These are phyloP conservation scores for Pichia sp. DNA, from an alignment of 1,139 yeast genomes.

Conservation along the genomic window DNA sequence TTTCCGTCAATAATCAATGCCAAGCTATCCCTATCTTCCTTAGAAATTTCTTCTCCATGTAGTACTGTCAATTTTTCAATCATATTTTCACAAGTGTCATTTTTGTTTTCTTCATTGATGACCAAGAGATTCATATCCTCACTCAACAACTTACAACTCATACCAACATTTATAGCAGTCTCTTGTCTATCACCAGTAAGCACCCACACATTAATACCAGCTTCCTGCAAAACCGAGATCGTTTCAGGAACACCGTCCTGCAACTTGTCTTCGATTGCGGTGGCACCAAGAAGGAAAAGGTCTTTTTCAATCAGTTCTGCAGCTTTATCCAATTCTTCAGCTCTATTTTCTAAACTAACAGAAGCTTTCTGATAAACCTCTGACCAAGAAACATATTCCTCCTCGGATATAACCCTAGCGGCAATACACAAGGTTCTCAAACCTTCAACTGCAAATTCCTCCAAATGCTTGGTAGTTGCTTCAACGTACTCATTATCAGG, in stretches of 20 bases:
- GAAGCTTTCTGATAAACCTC: constrained; percentile 70
- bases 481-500: constrained; percentile 75
- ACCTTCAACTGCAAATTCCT: constrained; percentile 96
- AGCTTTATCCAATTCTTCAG: constrained; percentile 72
- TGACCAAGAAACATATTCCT: constrained; percentile 67
- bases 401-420: constrained; percentile 70
- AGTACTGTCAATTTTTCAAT: constrained; percentile 74
- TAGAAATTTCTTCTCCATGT: constrained; percentile 56
- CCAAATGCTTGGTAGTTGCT: constrained; percentile 81
- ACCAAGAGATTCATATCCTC: constrained; percentile 94
- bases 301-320: constrained; percentile 82
- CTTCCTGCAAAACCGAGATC: constrained; percentile 87
- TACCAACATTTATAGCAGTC: constrained; percentile 98
- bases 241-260: constrained; percentile 99
- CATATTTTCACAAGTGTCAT: constrained; percentile 67
- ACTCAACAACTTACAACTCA: constrained; percentile 89
- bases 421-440: constrained; percentile 93
- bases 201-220: constrained; percentile 97
- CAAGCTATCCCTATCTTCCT: constrained; percentile 70
- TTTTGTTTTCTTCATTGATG: constrained; percentile 79
- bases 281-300: constrained; percentile 83
- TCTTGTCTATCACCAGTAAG: constrained; percentile 98
- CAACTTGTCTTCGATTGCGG: constrained; percentile 95
- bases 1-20: constrained; percentile 94
- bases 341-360: constrained; percentile 70